Conservation (phyloP, 768 basidiomycete species). For the Russula olivacea region DNA sequence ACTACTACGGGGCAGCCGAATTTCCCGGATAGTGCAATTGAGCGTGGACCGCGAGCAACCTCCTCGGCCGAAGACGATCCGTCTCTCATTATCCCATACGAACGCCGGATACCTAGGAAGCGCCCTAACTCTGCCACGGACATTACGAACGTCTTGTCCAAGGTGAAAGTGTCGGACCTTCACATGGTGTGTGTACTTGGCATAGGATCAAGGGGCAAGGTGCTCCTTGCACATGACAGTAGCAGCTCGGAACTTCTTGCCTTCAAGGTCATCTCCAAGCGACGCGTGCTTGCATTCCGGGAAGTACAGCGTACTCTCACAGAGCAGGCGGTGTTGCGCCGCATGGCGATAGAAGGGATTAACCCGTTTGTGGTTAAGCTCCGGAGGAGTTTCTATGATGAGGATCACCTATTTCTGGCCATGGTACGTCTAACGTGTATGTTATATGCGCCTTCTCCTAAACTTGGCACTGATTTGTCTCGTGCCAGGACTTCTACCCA, state of each 20-base stretch:
- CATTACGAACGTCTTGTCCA: constrained; percentile 48
- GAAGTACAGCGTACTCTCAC: constrained; percentile 94
- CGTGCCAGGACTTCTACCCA: constrained; percentile 77
- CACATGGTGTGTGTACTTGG: constrained; percentile 98
- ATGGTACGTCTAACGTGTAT: constrained; percentile 54
- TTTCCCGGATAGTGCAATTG: not conserved
- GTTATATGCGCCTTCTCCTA: not conserved
- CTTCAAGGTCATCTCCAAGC: constrained; percentile 96
- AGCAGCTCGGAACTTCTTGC: constrained; percentile 68
- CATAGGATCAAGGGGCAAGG: constrained; percentile 96
- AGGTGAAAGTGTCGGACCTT: constrained; percentile 84
- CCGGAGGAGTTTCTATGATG: constrained; percentile 97
- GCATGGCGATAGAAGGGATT: constrained; percentile 81
- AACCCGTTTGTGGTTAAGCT: constrained; percentile 95
- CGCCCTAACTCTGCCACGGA: constrained; percentile 44
- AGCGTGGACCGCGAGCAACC: constrained; percentile 12
- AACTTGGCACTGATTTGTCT: constrained; percentile 1
- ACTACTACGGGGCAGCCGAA: constrained; percentile 2
- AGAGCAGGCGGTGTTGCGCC: constrained; percentile 90
- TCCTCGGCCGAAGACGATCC: constrained; percentile 53
- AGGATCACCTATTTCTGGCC: constrained; percentile 92
- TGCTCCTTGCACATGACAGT: constrained; percentile 83
- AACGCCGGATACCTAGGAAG: constrained; percentile 42
- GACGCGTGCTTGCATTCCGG: constrained; percentile 92
- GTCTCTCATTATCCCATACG: constrained; percentile 53